Conservation (phyloP, 2,329 filamentous ascomycete species). For the Teratosphaeria pseudoeucalypti region DNA sequence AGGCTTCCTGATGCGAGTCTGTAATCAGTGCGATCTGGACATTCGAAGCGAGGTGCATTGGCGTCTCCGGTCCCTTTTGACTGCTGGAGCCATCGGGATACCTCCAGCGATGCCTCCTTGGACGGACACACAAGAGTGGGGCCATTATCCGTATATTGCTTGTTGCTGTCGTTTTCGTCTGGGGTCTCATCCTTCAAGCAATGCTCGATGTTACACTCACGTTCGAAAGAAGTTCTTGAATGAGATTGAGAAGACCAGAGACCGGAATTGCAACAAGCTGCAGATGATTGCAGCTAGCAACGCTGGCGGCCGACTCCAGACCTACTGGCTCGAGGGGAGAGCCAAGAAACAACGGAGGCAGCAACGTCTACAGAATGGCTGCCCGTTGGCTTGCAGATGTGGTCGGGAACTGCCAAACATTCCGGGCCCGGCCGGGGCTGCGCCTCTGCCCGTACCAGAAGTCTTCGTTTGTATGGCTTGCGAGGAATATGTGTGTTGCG, state of each 20-base stretch:
- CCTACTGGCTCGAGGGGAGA: background rate
- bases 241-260: background rate
- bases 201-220: background rate
- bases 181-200: background rate
- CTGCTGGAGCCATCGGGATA: background rate
- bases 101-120: background rate
- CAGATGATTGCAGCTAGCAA: background rate
- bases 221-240: background rate
- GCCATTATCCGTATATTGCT: background rate
- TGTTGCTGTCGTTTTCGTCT: background rate
- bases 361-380: background rate
- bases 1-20: slow-evolving; percentile 2
- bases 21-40: background rate
- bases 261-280: background rate
- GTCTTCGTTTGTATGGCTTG: background rate
- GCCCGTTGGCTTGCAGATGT: background rate
- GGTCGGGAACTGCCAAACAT: background rate
- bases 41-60: background rate
- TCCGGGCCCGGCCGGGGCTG: background rate
- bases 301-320: background rate
- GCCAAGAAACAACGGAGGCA: background rate
- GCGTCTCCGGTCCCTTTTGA: background rate
- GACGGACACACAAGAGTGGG: background rate
- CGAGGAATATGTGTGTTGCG: background rate
- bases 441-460: background rate